Evolutionary conservation across 345 rosid genomes (phyloP).

Genomic region (Combretum micranthum): DNA sequence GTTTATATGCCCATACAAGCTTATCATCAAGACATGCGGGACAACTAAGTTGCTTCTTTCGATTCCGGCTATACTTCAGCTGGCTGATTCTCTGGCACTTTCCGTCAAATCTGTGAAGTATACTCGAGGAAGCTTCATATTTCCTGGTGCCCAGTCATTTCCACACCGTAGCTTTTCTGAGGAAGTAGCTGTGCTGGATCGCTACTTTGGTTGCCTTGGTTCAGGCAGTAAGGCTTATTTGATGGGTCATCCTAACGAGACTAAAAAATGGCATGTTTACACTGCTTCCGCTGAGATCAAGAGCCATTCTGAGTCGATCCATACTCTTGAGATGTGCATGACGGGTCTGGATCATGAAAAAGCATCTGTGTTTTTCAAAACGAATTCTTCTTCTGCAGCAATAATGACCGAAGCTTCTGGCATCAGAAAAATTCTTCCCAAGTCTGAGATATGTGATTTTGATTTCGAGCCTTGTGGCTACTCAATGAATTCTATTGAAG

Average conservation of each 20-base stretch:
- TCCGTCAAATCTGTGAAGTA: constrained; percentile 62
- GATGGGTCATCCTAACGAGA: constrained; percentile 53
- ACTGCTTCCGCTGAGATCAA: constrained; percentile 49
- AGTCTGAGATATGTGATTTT: constrained; percentile 85
- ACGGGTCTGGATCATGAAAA: constrained; percentile 68
- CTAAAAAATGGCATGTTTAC: constrained; percentile 88
- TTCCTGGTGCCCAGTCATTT: constrained; percentile 72
- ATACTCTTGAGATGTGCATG: constrained; percentile 95
- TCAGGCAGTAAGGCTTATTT: constrained; percentile 54
- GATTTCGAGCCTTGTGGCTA: constrained; percentile 97
- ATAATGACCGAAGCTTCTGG: constrained; percentile 72
- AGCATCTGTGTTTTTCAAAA: constrained; percentile 70
- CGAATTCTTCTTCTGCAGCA: constrained; percentile 35
- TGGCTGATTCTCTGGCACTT: constrained; percentile 62
- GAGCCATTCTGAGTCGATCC: constrained; percentile 17
- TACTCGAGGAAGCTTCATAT: constrained; percentile 88
- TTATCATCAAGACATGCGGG: constrained; percentile 95
- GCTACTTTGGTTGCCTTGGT: constrained; percentile 50
- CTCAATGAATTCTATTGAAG: constrained; percentile 93
- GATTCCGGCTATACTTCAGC: constrained; percentile 76
- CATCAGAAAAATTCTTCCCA: constrained; percentile 75
- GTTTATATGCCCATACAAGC: constrained; percentile 85
- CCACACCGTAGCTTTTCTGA: constrained; percentile 85
- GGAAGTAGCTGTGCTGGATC: constrained; percentile 78
- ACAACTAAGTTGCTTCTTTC: constrained; percentile 87